phyloP scores from a whole-genome alignment of 2,329 filamentous ascomycete genomes.

The Chaetomiaceae sp. region DNA sequence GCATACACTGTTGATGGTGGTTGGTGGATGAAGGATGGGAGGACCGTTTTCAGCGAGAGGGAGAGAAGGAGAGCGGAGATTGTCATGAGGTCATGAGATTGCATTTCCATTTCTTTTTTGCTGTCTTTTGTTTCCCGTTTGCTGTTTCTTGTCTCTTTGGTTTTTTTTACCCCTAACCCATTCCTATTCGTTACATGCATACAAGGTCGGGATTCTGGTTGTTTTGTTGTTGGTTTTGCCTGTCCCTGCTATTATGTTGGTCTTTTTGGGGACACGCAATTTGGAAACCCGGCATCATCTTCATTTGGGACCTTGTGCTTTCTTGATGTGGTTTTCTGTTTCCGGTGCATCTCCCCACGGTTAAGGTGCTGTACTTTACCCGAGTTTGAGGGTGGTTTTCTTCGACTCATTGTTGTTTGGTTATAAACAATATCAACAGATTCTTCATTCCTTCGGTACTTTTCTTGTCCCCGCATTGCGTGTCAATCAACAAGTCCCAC shows the following conservation, averaged over 20 bases:
- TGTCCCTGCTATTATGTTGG: background rate
- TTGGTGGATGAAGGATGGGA: background rate
- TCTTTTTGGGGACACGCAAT: background rate
- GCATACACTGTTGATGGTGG: no score
- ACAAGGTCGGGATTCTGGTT: background rate
- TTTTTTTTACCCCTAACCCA: background rate
- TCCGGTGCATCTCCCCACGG: background rate
- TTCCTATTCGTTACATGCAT: background rate
- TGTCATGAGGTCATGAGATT: no score
- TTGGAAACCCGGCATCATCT: slow-evolving; percentile 2
- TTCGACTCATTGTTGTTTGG: no score
- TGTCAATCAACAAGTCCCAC: no score
- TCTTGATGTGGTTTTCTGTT: background rate
- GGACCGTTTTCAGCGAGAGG: background rate
- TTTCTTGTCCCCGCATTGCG: no score
- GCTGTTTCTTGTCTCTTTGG: background rate
- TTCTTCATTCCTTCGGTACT: no score
- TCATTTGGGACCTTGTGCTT: background rate
- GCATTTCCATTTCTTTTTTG: no score
- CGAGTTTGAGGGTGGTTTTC: no score
- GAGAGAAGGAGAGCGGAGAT: no score
- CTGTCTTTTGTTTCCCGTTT: no score
- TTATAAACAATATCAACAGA: no score
- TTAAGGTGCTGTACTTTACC: background rate
- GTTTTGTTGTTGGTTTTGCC: background rate